These are phyloP conservation scores for Kluyveromyces aestuarii DNA, from an alignment of 805 yeast genomes.

Conservation along the genomic window DNA sequence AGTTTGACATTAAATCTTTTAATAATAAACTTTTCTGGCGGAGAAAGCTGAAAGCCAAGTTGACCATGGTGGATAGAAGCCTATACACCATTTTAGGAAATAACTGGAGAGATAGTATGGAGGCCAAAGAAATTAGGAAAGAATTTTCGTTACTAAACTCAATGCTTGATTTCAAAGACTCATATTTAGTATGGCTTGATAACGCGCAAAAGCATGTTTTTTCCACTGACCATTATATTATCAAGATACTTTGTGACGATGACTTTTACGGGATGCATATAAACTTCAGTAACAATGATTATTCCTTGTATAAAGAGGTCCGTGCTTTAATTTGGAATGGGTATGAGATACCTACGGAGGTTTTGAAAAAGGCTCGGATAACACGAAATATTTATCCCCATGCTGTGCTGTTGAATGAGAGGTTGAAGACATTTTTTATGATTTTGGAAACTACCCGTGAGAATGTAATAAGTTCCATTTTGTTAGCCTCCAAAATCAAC, in stretches of 20 bases:
- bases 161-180: conserved; percentile 35
- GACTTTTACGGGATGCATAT: conserved; percentile 30
- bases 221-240: conserved; percentile 28
- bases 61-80: conserved; percentile 34
- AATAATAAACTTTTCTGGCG: conserved; percentile 44
- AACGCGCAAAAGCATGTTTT: conserved; percentile 16
- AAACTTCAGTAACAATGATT: conserved; percentile 41
- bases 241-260: conserved; percentile 29
- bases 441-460: conserved; percentile 18
- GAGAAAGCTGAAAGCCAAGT: conserved; percentile 38
- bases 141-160: conserved; percentile 40
- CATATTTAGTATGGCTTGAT: conserved; percentile 43
- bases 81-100: conserved; percentile 47
- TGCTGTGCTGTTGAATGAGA: conserved; percentile 46
- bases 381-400: conserved; percentile 47
- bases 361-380: conserved; percentile 39
- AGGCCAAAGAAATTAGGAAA: conserved; percentile 52
- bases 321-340: conserved; percentile 41
- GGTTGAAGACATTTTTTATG: conserved; percentile 33
- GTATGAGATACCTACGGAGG: conserved; percentile 46
- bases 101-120: conserved; percentile 54
- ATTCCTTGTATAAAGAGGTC: conserved; percentile 44
- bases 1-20: conserved; percentile 39
- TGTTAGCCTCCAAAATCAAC: conserved; percentile 32
- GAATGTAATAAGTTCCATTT: conserved; percentile 33